phyloP scores from a whole-genome alignment of 1,284 basidiomycete species.

The Tremellales sp. region DNA sequence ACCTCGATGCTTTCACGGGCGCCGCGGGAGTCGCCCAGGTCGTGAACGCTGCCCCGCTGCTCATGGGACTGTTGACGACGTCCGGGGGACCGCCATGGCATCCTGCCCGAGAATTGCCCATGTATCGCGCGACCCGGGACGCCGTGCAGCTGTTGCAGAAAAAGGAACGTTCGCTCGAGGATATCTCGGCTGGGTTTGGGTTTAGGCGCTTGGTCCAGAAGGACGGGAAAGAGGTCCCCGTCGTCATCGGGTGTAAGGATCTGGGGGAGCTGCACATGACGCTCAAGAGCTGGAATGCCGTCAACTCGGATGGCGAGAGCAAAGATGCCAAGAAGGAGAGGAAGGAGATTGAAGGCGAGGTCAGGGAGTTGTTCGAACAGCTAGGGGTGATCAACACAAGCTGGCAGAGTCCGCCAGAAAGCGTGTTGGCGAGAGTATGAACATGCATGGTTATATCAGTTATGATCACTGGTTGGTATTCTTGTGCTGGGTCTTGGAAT shows the following conservation, averaged over 20 bases:
- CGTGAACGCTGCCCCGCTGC: conserved; percentile 80
- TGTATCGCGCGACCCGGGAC: conserved; percentile 23
- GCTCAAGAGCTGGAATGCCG: conserved; percentile 62
- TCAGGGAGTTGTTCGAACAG: conserved; percentile 53
- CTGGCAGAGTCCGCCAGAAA: conserved; percentile 40
- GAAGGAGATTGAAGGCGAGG: conserved; percentile 54
- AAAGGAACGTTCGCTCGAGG: conserved; percentile 54
- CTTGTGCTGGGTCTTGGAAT: no score
- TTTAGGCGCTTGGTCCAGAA: conserved; percentile 52
- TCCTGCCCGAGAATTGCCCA: conserved; percentile 55
- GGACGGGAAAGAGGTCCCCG: conserved; percentile 55
- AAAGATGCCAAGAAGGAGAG: conserved; percentile 48
- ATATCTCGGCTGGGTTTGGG: conserved; percentile 70
- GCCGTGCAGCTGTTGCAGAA: conserved; percentile 24
- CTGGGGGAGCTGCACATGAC: conserved; percentile 70
- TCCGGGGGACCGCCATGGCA: conserved; percentile 72
- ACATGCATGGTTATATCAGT: no score
- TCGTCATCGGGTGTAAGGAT: conserved; percentile 70
- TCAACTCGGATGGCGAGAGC: conserved; percentile 48
- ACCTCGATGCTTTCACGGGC: conserved; percentile 58
- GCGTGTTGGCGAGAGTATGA: no score
- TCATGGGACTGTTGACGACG: conserved; percentile 81
- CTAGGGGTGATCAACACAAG: conserved; percentile 56
- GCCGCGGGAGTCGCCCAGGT: conserved; percentile 66
- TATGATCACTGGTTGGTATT: no score